Evolutionary conservation across 495 filamentous ascomycete species (phyloP), one percentile per base, ranked within the genome.

Genomic region (Aspergillus sclerotiicarbonarius): DNA sequence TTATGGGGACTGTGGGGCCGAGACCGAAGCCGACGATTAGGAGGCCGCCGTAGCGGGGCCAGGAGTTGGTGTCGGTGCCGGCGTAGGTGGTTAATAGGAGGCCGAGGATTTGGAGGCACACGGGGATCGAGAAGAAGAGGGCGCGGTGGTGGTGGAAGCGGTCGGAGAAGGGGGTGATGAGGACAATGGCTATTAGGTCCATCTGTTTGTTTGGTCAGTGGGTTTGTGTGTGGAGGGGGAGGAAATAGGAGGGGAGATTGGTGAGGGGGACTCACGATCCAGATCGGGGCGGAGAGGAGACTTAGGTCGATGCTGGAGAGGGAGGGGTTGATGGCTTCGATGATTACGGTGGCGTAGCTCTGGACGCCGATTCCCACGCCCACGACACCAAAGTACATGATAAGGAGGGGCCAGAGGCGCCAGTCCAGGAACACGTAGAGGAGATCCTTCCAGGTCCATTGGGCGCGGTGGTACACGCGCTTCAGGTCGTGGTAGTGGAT

Each of bases 341-440:
- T 94, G 63, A 96, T 96, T 35, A 96, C 80, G 4, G 85, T 93
- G 51, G 87, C 89, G 65, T 96, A 96, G 46, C 86, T 83, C 73
- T 96, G 91, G 2, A 90, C 88, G 41, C 91, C 91, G 52, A 95
- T 94, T 1, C 91, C 91, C 7, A 95, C 91, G 30, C 91, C 91
- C 6, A 96, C 91, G 8, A 96, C 91, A 15, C 91, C 91, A 71
- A 96, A 96, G 71, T 96, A 96, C 92, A 96, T 96, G 37, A 93
- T 62, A 8, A 87, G 77, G 53, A 96, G 69, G 0, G 91, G 91
- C 87, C 89, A 96, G 18, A 96, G 72, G 3, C 90, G 82, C 91
- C 91, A 96, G 69, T 96, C 91, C 37, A 84, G 75, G 20, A 96
- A 72, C 4, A 96, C 87, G 30, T 75, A 67, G 13, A 75, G 68